Conservation (phyloP, 202 grass and related monocot genomes). For the Sporobolus alterniflorus region DNA sequence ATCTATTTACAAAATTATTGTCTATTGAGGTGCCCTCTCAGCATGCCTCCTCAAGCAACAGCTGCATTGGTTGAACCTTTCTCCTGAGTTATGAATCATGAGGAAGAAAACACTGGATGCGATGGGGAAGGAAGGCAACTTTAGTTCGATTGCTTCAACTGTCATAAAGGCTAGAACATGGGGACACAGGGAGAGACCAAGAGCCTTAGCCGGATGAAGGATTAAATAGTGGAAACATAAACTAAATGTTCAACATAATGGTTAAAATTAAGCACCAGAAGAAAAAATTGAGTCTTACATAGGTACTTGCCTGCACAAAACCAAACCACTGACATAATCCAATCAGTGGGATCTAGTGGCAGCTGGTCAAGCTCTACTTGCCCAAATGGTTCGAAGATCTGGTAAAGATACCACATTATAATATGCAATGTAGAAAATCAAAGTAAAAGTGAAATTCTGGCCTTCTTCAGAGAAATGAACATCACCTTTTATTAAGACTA, state of each 20-base stretch:
- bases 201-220: too few species aligned
- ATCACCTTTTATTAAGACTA: too few species aligned
- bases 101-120: slow-evolving; percentile 59
- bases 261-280: slow-evolving; percentile 18
- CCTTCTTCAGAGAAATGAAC: not conserved
- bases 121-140: slow-evolving; percentile 89
- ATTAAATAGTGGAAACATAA: too few species aligned
- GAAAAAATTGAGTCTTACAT: not conserved
- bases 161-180: slow-evolving; percentile 77
- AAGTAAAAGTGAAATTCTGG: not conserved
- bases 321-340: slow-evolving; percentile 89
- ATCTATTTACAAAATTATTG: too few species aligned
- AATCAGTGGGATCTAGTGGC: slow-evolving; percentile 69
- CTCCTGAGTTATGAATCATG: too few species aligned
- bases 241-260: slow-evolving; percentile 54
- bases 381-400: slow-evolving; percentile 90
- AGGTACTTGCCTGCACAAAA: slow-evolving; percentile 82
- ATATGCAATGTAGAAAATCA: not conserved
- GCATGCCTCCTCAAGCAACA: too few species aligned
- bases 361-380: slow-evolving; percentile 85
- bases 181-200: slow-evolving; percentile 87
- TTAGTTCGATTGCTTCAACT: slow-evolving; percentile 76
- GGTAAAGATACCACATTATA: slow-evolving; percentile 7
- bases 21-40: too few species aligned
- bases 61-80: too few species aligned